Conservation (phyloP, 306 rosid genomes). For the Carpinus viminea region DNA sequence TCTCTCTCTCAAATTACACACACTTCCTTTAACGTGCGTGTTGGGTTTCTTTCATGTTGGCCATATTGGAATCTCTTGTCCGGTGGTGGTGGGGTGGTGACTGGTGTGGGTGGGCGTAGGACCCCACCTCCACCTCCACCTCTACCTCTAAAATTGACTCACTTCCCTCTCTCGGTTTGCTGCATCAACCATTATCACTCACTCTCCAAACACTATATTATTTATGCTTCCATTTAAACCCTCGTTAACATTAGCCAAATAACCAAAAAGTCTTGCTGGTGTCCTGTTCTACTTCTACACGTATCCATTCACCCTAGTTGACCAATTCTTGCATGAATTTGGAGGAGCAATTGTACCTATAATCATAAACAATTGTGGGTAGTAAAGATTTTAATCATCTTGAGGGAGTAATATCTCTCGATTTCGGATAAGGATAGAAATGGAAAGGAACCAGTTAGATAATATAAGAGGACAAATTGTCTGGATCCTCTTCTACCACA, state of each 20-base stretch:
- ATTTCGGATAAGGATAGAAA: too few relatives aligned
- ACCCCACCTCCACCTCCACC: constrained; percentile 44
- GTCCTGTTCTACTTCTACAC: constrained; percentile 6
- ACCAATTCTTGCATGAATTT: not conserved
- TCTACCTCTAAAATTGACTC: constrained; percentile 24
- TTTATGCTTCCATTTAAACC: not conserved
- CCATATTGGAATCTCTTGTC: constrained; percentile 68
- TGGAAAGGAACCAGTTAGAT: too few relatives aligned
- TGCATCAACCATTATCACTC: not conserved
- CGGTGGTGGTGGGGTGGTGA: constrained; percentile 37
- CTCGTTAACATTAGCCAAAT: too few relatives aligned
- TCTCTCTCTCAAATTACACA: constrained; percentile 8
- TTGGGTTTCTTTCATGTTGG: constrained; percentile 73
- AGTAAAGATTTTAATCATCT: too few relatives aligned
- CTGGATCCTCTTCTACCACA: too few relatives aligned
- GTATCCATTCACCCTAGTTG: not conserved
- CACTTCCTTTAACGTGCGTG: constrained; percentile 58
- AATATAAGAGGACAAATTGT: too few relatives aligned
- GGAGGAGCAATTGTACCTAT: not conserved
- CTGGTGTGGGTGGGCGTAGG: constrained; percentile 43
- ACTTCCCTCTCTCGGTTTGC: constrained; percentile 1
- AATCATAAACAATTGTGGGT: not conserved
- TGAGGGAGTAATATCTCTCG: not conserved
- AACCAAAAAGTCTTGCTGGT: not conserved
- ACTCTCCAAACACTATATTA: not conserved